Evolutionary conservation across 306 rosid species (phyloP), one percentile per base, ranked within the genome.

Genomic region (Cucurbita argyrosperma): DNA sequence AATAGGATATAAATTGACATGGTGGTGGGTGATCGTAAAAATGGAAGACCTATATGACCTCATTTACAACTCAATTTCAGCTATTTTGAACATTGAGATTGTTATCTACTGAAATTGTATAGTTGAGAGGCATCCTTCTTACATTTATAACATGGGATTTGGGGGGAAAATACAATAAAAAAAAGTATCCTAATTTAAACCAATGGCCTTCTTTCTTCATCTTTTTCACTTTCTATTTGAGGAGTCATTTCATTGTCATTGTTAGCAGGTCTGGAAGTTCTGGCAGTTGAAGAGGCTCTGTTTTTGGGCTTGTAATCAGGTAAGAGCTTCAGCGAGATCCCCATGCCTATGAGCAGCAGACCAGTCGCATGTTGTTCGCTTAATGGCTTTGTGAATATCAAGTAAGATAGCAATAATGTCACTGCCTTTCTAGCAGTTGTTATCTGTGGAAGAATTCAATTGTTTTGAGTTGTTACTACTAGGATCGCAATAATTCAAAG

Each of bases 391-490:
- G 98, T 92, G 72, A 92, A 92, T 83, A 92, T 86, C 89, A 92
- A 16, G 84, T 92, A 92, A 38, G 98, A 92, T 19, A 92, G 74
- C 62, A 92, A 74, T 82, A 92, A 83, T 69, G 96, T 90, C 80
- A 92, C 92, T 38, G 96, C 98, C 80, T 92, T 92, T 68, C 98
- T 92, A 51, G 98, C 98, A 8, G 98, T 92, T 81, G 98, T 92
- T 74, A 90, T 84, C 97, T 92, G 96, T 65, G 11, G 74, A 11
- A 5, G 15, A 70, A 56, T 80, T 78, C 71, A 70, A 42, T 76
- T 46, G 37, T 45, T 42, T 15, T 37, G 12, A 60, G 67, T 4
- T 64, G 39, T 43, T 66, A 19, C 13, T 6, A 66, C 37, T 21
- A 66, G 54, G 39, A 66, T 51, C 56, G 10, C 9, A 43, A 35